Percentiles rank a stretch among this genome's conserved stretches.
phyloP scores from a whole-genome alignment of 2,329 filamentous ascomycete species.

The Botryotinia narcissicola region DNA sequence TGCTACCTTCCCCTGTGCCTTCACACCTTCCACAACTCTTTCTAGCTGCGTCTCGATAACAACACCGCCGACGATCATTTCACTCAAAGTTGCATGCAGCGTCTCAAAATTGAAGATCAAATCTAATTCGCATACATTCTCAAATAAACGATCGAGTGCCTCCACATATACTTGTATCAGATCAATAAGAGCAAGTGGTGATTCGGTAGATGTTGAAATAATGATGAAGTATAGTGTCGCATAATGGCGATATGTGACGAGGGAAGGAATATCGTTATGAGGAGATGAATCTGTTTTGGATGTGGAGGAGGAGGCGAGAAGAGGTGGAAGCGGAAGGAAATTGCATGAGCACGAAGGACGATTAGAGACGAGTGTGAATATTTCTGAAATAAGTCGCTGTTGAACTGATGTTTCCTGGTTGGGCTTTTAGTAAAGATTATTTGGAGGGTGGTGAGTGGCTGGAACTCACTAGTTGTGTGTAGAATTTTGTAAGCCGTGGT shows the following conservation, averaged over 20 bases:
- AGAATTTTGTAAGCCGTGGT: conserved; percentile 96
- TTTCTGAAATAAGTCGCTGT: conserved; percentile 93
- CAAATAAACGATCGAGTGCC: conserved; percentile 88
- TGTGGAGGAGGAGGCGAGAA: conserved; percentile 61
- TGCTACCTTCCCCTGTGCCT: conserved; percentile 70
- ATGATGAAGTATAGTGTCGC: conserved; percentile 98
- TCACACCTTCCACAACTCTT: conserved; percentile 82
- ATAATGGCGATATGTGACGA: conserved; percentile 97
- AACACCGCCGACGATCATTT: conserved; percentile 95
- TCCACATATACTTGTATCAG: conserved; percentile 98
- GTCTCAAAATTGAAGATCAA: conserved; percentile 99
- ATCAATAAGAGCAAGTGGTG: conserved; percentile 90
- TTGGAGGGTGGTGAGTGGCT: not conserved
- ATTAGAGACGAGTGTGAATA: conserved; percentile 92
- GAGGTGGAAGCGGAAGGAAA: conserved; percentile 78
- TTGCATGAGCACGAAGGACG: conserved; percentile 92
- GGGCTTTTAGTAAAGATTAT: conserved; percentile 22
- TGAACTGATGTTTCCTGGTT: conserved; percentile 91
- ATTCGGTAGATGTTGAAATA: conserved; percentile 95
- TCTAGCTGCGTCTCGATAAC: conserved; percentile 91
- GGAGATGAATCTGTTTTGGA: conserved; percentile 65
- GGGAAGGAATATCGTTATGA: conserved; percentile 84
- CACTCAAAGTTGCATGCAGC: conserved; percentile 81
- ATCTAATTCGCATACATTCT: conserved; percentile 96
- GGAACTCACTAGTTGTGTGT: conserved; percentile 78